Evolutionary conservation across 2,329 filamentous ascomycete species (phyloP).

Genomic region (Pseudogymnoascus sp.): DNA sequence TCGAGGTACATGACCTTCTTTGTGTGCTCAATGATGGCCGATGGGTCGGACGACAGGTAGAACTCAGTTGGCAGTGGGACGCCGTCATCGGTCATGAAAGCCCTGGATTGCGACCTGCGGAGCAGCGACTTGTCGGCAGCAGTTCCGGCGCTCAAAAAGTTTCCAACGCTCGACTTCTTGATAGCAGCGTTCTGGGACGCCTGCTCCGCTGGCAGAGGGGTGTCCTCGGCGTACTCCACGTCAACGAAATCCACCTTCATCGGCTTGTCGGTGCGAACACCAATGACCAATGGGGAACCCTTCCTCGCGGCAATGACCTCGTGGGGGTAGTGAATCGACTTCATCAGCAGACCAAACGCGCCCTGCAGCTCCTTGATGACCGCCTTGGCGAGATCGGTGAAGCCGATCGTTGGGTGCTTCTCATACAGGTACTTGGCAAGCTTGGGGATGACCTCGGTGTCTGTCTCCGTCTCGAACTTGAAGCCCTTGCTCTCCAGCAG

Average conservation of each 20-base stretch:
- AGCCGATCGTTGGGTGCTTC: conserved; percentile 86
- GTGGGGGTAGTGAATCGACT: conserved; percentile 96
- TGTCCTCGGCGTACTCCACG: conserved; percentile 84
- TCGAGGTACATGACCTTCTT: conserved; percentile 99
- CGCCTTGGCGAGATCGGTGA: conserved; percentile 92
- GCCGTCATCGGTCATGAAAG: conserved; percentile 97
- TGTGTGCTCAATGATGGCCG: conserved; percentile 97
- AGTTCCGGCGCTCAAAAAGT: conserved; percentile 62
- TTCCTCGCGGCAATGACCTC: conserved; percentile 97
- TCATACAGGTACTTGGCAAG: conserved; percentile 97
- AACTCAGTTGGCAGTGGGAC: conserved; percentile 97
- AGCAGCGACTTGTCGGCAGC: conserved; percentile 96
- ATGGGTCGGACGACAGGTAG: conserved; percentile 97
- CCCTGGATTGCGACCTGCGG: conserved; percentile 95
- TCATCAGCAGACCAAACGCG: conserved; percentile 93
- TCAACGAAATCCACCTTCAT: conserved; percentile 99
- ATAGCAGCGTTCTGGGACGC: conserved; percentile 94
- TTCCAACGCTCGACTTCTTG: conserved; percentile 70
- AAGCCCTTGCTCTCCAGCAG: conserved; percentile 91
- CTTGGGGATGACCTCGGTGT: conserved; percentile 99
- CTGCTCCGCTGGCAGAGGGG: conserved; percentile 77
- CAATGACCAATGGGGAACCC: conserved; percentile 94
- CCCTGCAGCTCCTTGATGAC: conserved; percentile 98
- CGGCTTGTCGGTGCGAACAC: conserved; percentile 93
- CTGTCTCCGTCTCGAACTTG: conserved; percentile 98